Percentiles rank a stretch among this genome's conserved stretches.
These are phyloP conservation scores for Thermomucor indicae-seudaticae DNA, from an alignment of 371 early-diverging fungal species.

Conservation along the genomic window DNA sequence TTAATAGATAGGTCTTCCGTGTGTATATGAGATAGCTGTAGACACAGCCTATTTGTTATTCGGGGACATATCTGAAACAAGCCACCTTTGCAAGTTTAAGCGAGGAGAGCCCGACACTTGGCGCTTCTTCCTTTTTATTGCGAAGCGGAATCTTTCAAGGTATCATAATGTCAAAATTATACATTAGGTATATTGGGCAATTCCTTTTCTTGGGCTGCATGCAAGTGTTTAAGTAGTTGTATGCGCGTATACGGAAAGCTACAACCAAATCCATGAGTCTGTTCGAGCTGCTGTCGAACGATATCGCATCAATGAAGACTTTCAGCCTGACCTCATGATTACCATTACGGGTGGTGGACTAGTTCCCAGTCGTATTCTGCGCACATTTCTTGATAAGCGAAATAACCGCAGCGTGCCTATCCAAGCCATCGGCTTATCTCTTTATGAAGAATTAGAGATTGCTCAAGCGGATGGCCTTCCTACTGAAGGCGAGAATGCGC, in stretches of 20 bases:
- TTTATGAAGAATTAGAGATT: constrained; percentile 71
- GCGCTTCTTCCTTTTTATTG: no score
- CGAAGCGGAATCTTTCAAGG: no score
- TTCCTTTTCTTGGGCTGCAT: neutral
- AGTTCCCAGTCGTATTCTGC: constrained; percentile 68
- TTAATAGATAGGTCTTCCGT: no score
- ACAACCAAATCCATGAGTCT: constrained; percentile 70
- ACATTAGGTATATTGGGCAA: constrained; percentile 28
- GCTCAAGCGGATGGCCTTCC: constrained; percentile 33
- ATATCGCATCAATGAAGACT: constrained; percentile 54
- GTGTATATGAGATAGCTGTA: no score
- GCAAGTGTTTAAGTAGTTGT: neutral
- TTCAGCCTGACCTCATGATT: constrained; percentile 64
- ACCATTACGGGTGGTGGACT: constrained; percentile 67
- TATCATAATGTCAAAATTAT: constrained; percentile 34
- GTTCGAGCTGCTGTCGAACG: constrained; percentile 57
- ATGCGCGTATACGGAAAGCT: constrained; percentile 27
- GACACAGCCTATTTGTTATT: no score
- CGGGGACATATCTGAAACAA: no score
- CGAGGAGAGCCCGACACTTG: no score
- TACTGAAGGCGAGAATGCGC: constrained; percentile 18
- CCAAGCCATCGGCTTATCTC: constrained; percentile 72
- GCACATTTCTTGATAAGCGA: constrained; percentile 71
- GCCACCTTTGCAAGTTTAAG: no score
- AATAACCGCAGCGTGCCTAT: constrained; percentile 72